phyloP scores from a whole-genome alignment of 176 grass and related monocot genomes.

The Aegilops bicornis region DNA sequence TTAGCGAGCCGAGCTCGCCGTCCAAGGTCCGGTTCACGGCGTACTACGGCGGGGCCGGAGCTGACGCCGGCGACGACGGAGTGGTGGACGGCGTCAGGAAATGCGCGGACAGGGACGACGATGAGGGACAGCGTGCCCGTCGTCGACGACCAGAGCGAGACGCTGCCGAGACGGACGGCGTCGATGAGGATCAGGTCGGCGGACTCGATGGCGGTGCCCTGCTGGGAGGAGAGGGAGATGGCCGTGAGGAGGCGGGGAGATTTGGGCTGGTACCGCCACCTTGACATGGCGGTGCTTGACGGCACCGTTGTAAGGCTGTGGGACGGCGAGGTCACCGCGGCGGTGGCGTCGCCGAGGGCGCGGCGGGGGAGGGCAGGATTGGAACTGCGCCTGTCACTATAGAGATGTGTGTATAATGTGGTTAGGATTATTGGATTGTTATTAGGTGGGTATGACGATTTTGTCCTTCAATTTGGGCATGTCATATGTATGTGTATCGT shows the following conservation, averaged over 20 bases:
- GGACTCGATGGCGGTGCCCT: neutral
- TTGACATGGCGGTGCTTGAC: constrained; percentile 55
- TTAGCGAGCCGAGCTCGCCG: constrained; percentile 27
- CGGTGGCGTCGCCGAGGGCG: neutral
- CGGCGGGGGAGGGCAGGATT: neutral
- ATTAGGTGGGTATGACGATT: constrained; percentile 10
- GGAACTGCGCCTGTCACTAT: constrained; percentile 15
- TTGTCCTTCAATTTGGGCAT: constrained; percentile 1
- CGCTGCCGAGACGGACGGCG: constrained; percentile 15
- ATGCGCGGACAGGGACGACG: neutral
- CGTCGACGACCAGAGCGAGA: neutral
- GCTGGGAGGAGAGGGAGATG: constrained; percentile 47
- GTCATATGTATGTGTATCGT: neutral
- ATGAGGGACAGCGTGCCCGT: neutral
- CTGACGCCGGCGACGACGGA: neutral
- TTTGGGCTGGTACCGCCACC: constrained; percentile 60
- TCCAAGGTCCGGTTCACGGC: constrained; percentile 59
- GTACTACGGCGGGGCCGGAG: constrained; percentile 42
- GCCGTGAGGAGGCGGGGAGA: constrained; percentile 30
- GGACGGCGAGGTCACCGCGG: constrained; percentile 37
- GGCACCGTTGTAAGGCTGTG: constrained; percentile 65
- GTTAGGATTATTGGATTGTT: neutral
- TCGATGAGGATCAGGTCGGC: neutral
- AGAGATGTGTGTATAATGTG: constrained; percentile 32
- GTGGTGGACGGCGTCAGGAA: constrained; percentile 15